Conservation (phyloP, 2,329 filamentous ascomycete genomes). For the Phaeoacremonium minimum region DNA sequence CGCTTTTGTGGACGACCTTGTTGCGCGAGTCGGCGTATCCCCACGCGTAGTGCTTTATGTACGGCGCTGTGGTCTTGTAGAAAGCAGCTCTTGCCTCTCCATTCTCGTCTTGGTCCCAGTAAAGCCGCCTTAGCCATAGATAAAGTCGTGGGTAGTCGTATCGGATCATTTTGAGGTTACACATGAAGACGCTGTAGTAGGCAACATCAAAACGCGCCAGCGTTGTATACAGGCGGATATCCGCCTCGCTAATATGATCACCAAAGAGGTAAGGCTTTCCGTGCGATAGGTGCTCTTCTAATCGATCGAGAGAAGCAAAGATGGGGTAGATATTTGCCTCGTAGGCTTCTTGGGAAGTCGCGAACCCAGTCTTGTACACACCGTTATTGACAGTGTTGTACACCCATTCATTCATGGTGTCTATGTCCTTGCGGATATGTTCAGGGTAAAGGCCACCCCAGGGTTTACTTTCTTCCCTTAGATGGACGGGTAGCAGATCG, state of each 20-base stretch:
- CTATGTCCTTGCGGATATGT: slow-evolving; percentile 50
- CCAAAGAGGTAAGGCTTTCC: slow-evolving; percentile 59
- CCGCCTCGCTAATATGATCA: slow-evolving; percentile 60
- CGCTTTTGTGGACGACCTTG: slow-evolving; percentile 19
- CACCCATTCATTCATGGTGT: slow-evolving; percentile 64
- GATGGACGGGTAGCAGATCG: slow-evolving; percentile 44
- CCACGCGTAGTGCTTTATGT: slow-evolving; percentile 21
- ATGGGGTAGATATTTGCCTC: slow-evolving; percentile 55
- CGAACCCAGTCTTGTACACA: slow-evolving; percentile 58
- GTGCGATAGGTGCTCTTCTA: slow-evolving; percentile 53
- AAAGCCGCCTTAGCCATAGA: slow-evolving; percentile 63
- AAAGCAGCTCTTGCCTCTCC: slow-evolving; percentile 51
- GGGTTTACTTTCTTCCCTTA: slow-evolving; percentile 44
- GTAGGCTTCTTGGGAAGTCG: slow-evolving; percentile 61
- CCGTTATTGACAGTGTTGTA: slow-evolving; percentile 50
- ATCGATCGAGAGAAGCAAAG: slow-evolving; percentile 60
- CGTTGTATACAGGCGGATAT: slow-evolving; percentile 64
- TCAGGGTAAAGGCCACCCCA: slow-evolving; percentile 55
- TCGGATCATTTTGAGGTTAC: slow-evolving; percentile 59
- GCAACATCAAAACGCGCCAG: slow-evolving; percentile 65
- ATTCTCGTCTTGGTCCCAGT: slow-evolving; percentile 54
- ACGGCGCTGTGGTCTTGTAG: slow-evolving; percentile 61
- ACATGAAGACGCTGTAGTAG: slow-evolving; percentile 63
- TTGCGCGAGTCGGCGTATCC: slow-evolving; percentile 21
- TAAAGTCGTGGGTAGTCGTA: slow-evolving; percentile 64